Base-by-base conservation (phyloP, 192 early-diverging fungal genomes). In the Backusella westeae region DNA sequence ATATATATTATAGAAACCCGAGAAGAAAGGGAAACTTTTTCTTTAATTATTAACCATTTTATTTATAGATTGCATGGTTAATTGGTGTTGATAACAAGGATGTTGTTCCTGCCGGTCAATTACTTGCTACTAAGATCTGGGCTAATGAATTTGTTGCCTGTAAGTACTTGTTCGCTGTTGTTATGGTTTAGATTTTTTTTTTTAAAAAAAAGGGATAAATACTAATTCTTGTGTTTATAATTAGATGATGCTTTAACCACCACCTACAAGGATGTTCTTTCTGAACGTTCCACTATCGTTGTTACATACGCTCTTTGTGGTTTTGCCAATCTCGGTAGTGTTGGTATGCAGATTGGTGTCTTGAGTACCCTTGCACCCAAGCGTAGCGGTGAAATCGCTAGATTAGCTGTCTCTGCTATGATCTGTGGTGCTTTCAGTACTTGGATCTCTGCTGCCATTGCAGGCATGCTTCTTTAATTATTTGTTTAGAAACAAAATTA, bases 111-210 rank as follows among this genome's bases (percentile, higher is more conserved):
- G 91, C 91, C 17, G 91, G 90, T 53, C 86, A 88, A 72, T 78
- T 95, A 44, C 92, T 84, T 89, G 77, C 81, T 15, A 89, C 88
- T 46, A 95, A 95, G 85, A 89, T 95, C 69, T 82, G 94, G 79
- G 86, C 91, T 67, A 97, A 96, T 85, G 96, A 97, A 88, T 95
- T 97, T 81, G 91, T 91, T n/a, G 96, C 92, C 5, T 97, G 93
- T 83, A 38, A 77, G 1, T 39, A 3, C 32, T 32, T 32, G 32
- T 32, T 32, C 32, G 32, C 34, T n/a, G 17, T n/a, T 7, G 15
- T 49, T 32, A 32, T 0, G 32, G 32, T 32, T 32, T 32, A 32
- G 32, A 32, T 3, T 3, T 32, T 32, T 32, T 26, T 63, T 12
- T 59, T 29, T n/a, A n/a, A 59, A 1, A 63, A 63, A 29, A 44